phyloP scores from a whole-genome alignment of 495 filamentous ascomycete genomes.

The Bacidia gigantensis region DNA sequence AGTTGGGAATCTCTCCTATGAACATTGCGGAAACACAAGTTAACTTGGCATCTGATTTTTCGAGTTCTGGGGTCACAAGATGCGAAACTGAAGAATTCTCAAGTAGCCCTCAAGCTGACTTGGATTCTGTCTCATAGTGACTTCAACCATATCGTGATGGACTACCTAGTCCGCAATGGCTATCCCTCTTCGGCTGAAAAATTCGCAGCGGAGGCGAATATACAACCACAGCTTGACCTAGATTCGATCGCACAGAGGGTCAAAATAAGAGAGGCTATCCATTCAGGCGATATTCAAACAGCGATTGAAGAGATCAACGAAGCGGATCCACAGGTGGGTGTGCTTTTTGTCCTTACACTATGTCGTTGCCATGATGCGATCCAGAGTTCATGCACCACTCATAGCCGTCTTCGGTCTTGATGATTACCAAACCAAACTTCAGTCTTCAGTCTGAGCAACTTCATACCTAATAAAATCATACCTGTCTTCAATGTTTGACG shows the following conservation, averaged over 20 bases:
- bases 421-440: slow-evolving; percentile 90
- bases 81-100: too few species aligned
- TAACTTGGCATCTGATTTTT: slow-evolving; percentile 65
- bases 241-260: slow-evolving; percentile 64
- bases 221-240: slow-evolving; percentile 54
- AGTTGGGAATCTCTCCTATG: slow-evolving; percentile 99
- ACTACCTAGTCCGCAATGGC: slow-evolving; percentile 91
- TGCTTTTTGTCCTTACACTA: slow-evolving; percentile 7
- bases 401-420: slow-evolving; percentile 76
- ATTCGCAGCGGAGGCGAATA: slow-evolving; percentile 87
- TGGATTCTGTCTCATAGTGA: slow-evolving; percentile 42
- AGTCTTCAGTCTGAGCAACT: slow-evolving; percentile 86
- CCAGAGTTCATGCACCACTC: slow-evolving; percentile 97
- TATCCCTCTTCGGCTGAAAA: slow-evolving; percentile 88
- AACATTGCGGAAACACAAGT: slow-evolving; percentile 70
- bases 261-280: slow-evolving; percentile 44
- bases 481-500: too few species aligned
- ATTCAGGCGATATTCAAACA: slow-evolving; percentile 43
- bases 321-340: slow-evolving; percentile 73
- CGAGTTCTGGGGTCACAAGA: slow-evolving; percentile 2
- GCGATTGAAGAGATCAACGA: slow-evolving; percentile 84
- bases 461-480: slow-evolving; percentile 15
- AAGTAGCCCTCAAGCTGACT: not conserved
- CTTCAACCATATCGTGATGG: slow-evolving; percentile 90
- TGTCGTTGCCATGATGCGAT: slow-evolving; percentile 74